Conservation (phyloP, 352 stramenopile genomes). For the Thalassiosira oceanica region DNA sequence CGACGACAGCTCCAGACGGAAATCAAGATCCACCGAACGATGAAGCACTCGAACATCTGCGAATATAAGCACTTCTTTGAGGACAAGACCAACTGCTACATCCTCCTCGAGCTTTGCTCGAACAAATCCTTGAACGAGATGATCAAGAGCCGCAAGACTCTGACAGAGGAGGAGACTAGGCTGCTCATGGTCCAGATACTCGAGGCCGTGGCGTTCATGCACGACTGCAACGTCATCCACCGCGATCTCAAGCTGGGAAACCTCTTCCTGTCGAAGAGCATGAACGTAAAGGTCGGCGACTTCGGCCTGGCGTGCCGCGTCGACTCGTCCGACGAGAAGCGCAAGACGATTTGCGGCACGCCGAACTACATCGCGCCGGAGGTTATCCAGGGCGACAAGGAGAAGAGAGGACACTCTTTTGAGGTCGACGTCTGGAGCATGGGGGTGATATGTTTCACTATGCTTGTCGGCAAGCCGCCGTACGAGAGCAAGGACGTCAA, state of each 20-base stretch:
- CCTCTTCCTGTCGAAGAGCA: constrained; percentile 92
- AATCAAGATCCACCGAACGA: constrained; percentile 97
- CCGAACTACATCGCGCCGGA: constrained; percentile 86
- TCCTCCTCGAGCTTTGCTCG: constrained; percentile 95
- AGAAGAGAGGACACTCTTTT: constrained; percentile 93
- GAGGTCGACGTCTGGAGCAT: constrained; percentile 98
- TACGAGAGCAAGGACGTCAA: constrained; percentile 98
- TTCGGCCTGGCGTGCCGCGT: constrained; percentile 90
- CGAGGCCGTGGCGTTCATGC: constrained; percentile 92
- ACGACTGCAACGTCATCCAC: constrained; percentile 92
- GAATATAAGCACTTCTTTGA: constrained; percentile 99
- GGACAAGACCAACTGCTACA: constrained; percentile 95
- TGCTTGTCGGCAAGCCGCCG: constrained; percentile 94
- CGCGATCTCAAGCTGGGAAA: constrained; percentile 98
- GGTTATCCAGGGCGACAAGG: constrained; percentile 86
- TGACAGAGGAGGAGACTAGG: constrained; percentile 92
- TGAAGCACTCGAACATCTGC: constrained; percentile 93
- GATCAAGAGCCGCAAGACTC: constrained; percentile 90
- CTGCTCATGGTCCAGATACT: constrained; percentile 91
- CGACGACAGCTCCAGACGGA: constrained; percentile 86
- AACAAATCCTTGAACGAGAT: constrained; percentile 96
- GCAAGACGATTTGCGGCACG: constrained; percentile 91
- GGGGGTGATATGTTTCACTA: constrained; percentile 96
- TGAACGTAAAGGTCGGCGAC: constrained; percentile 96
- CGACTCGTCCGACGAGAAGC: constrained; percentile 88